Evolutionary conservation across 306 rosid genomes (phyloP).

Genomic region (Potentilla sterilis): DNA sequence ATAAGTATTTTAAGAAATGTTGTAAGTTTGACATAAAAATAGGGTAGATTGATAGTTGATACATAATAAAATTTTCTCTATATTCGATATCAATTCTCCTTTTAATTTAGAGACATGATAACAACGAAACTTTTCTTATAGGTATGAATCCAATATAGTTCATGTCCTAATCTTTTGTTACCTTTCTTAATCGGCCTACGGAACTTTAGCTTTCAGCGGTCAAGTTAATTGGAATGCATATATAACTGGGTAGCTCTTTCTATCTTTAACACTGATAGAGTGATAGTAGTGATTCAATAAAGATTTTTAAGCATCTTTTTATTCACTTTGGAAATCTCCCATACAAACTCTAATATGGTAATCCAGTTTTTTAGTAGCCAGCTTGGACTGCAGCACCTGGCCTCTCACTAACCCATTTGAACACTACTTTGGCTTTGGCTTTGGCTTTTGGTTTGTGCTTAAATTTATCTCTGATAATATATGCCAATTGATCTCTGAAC

Average conservation of each 20-base stretch:
- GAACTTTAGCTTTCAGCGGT: conserved; percentile 21
- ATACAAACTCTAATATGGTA: neutral
- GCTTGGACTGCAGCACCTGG: neutral
- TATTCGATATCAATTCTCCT: too few species aligned
- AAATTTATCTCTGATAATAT: conserved; percentile 7
- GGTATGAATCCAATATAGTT: neutral
- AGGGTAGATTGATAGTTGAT: too few species aligned
- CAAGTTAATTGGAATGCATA: conserved; percentile 19
- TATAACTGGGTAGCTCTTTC: conserved; percentile 16
- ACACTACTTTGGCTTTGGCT: conserved; percentile 35
- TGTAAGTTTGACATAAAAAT: too few species aligned
- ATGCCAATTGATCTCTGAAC: conserved; percentile 16
- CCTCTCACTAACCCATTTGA: conserved; percentile 25
- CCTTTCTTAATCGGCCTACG: neutral
- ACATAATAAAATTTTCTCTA: too few species aligned
- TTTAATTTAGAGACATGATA: neutral
- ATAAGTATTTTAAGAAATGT: too few species aligned
- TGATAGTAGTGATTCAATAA: conserved; percentile 21
- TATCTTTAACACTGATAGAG: conserved; percentile 11
- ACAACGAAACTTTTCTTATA: neutral
- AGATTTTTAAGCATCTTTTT: conserved; percentile 11
- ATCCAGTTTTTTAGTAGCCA: conserved; percentile 6
- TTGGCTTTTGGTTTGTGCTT: conserved; percentile 21
- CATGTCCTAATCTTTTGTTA: neutral
- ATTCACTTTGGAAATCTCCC: conserved; percentile 6